Evolutionary conservation across 768 basidiomycete species (phyloP), one percentile per base, ranked within the genome.

Genomic region (Pleurotus tuber-regium): DNA sequence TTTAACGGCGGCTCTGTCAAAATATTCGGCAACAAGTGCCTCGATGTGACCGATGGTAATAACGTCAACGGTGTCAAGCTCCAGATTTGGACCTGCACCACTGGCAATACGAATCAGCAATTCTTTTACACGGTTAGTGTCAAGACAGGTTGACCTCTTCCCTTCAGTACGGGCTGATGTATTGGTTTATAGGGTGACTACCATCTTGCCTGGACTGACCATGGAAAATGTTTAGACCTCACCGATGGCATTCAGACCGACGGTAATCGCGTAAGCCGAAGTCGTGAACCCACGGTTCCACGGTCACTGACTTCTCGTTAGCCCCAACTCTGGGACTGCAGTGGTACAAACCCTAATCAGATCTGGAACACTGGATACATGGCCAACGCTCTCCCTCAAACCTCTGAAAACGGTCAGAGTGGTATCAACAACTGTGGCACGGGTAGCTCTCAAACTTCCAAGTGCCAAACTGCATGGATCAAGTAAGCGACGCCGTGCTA

Each of bases 311-410:
- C n/a, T 3, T 19, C 18, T 18, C 28, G 9, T 10, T 61, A 79
- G 77, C 64, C 75, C 11, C 76, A 78, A 67, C 62, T 79, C 44
- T 80, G 75, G 72, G 54, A 54, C 23, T 80, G 79, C 63, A 61
- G 56, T 25, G 28, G 61, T 52, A 60, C 62, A 33, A 77, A 72
- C 59, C 55, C 70, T n/a, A 80, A 80, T 58, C 79, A 82, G 61
- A 58, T 74, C 11, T 50, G 41, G 41, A 51, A 54, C 44, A 53
- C 44, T 9, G 52, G 52, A 29, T 53, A 54, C 38, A 43, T 30
- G 31, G 51, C 41, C 28, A 51, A 51, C 12, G 39, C 51, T 6
- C 50, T 54, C 16, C 54, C 54, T 6, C 39, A 31, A 24, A 54
- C 41, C 14, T 54, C 49, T 29, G 54, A 54, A 24, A 54, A 33